phyloP scores from a whole-genome alignment of 768 basidiomycete genomes.

The Xerocomus spinulosus region DNA sequence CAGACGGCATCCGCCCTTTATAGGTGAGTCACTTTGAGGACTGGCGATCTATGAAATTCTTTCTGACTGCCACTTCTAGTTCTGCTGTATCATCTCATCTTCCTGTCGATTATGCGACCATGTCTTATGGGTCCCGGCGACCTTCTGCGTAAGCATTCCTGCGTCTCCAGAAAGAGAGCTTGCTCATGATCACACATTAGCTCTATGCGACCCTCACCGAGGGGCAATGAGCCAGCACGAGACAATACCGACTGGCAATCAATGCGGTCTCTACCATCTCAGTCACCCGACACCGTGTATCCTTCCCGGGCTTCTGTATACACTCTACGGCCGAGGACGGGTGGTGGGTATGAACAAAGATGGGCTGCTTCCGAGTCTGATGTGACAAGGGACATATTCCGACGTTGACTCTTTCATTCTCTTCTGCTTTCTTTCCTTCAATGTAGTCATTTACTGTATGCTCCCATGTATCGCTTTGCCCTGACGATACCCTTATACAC shows the following conservation, averaged over 20 bases:
- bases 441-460: conserved; percentile 1
- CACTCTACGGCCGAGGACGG: neutral
- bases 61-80: conserved; percentile 29
- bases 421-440: neutral
- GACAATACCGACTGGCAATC: conserved; percentile 7
- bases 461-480: conserved; percentile 6
- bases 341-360: conserved; percentile 10
- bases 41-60: neutral
- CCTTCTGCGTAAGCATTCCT: conserved; percentile 20
- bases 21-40: conserved; percentile 39
- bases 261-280: neutral
- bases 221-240: conserved; percentile 1
- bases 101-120: conserved; percentile 11
- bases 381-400: conserved; percentile 15
- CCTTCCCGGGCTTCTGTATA: conserved; percentile 3
- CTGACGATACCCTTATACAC: neutral
- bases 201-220: conserved; percentile 4
- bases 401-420: conserved; percentile 6
- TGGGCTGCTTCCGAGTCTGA: conserved; percentile 26
- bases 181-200: conserved; percentile 6
- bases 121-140: conserved; percentile 7
- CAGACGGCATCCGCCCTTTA: conserved; percentile 42
- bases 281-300: neutral
- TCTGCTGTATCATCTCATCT: conserved; percentile 52
- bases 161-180: neutral